Base-by-base conservation (phyloP, 805 yeast species). In the Nakazawaea ernobii region DNA sequence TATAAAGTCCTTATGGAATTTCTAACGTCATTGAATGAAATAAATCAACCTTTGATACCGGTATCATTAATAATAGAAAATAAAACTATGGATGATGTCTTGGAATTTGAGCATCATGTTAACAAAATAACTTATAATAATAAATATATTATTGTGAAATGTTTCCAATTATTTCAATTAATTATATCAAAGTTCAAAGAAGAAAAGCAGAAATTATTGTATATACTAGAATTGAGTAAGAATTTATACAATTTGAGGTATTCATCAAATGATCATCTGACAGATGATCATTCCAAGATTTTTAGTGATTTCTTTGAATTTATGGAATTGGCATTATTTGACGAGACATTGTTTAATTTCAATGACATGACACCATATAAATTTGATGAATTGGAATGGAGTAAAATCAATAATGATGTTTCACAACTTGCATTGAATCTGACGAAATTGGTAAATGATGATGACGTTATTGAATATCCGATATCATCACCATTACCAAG, bases 141-240 rank as follows among this genome's bases (percentile, higher is more conserved):
- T 44, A 55, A 62, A 7, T 72, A 74, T 54, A 65, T 79, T 42
- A 59, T 76, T 8, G 65, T 72, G 11, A 70, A 75, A 30, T 9
- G 63, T 6, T 57, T 67, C 43, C 74, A 74, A 55, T 59, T 70
- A 43, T 63, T 75, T 29, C 51, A 56, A 17, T 40, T 47, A 8
- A 35, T 66, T 24, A 43, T 52, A 26, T 20, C 45, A 4, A 65
- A 64, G 39, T 38, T 64, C n/a, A 49, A 54, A 52, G 33, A 58
- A 39, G 42, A 60, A 55, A 17, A 54, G 62, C 53, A 67, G 56
- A 48, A 55, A 52, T 49, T 66, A n/a, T 57, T 65, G 45, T 49
- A 62, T n/a, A 54, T 63, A 20, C 46, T 65, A 20, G 56, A 68
- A 7, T 63, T 58, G 42, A 62, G 67, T 10, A 65, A 64, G 47